Conservation (phyloP, 306 rosid genomes). For the Cicer pinnatifidum region DNA sequence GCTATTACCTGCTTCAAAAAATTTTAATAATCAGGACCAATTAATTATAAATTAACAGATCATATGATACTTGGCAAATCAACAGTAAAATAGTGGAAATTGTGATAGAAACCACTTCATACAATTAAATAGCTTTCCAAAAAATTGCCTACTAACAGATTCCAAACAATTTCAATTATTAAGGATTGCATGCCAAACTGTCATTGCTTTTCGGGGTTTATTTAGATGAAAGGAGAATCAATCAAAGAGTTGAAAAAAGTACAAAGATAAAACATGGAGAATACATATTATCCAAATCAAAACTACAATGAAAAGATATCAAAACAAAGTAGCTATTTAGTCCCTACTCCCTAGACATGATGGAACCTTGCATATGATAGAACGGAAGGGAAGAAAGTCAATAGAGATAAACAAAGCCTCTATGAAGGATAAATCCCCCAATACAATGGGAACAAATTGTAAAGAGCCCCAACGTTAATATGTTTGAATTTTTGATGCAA, state of each 20-base stretch:
- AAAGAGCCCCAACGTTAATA: neutral
- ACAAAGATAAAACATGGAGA: neutral
- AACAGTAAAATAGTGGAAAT: slow-evolving; percentile 16
- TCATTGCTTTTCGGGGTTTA: neutral
- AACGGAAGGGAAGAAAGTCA: neutral
- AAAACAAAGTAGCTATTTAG: neutral
- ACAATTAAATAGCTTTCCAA: slow-evolving; percentile 22
- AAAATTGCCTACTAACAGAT: slow-evolving; percentile 15
- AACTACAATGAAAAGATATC: neutral
- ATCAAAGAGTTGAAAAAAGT: slow-evolving; percentile 23
- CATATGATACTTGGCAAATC: slow-evolving; percentile 30
- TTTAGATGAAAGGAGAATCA: slow-evolving; percentile 9
- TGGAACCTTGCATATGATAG: neutral
- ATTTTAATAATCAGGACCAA: slow-evolving; percentile 42
- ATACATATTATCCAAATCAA: neutral
- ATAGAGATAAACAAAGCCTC: neutral
- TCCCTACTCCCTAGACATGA: neutral
- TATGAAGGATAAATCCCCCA: neutral
- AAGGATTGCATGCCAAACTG: slow-evolving; percentile 1
- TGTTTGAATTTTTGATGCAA: too few species aligned
- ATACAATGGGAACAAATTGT: neutral
- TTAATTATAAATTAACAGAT: slow-evolving; percentile 26
- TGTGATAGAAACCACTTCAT: slow-evolving; percentile 27
- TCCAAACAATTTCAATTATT: slow-evolving; percentile 11
- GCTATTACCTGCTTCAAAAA: slow-evolving; percentile 70